Base-by-base conservation (phyloP, 129 eudicot species). In the Centaurea solstitialis region DNA sequence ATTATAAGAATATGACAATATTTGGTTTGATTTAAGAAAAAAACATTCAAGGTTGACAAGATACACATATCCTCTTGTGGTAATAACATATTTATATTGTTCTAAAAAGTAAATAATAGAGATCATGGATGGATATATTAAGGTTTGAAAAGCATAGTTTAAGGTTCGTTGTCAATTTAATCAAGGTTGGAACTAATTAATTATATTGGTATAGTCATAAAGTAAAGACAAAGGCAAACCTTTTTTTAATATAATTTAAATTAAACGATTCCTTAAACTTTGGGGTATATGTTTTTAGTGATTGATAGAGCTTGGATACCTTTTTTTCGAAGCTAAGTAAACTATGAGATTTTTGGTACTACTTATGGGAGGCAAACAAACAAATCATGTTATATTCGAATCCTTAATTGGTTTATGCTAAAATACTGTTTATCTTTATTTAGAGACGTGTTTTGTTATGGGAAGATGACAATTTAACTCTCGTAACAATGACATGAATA, bases 321-420 rank as follows among this genome's bases (percentile, higher is more conserved):
- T 87, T 85, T 68, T 72, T 61, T 87, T 87, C 79, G n/a, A 87
- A 85, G 91, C 40, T 78, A 87, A 87, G 91, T 41, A 43, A 87
- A 68, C 82, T 47, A 62, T 24, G 68, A 33, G 57, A 78, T 28
- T 13, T 76, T 70, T 53, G 35, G 35, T 30, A 40, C 68, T 47
- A 38, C 22, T 68, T 7, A 81, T 3, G 13, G 70, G 75, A 75
- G 61, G 57, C 72, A 35, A 81, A 45, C 10, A 13, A 39, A 57
- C 22, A 9, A 53, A n/a, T 57, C 65, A 17, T 57, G 65, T 5
- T 57, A 57, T 2, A 8, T 57, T 57, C 6, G 65, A 17, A 57
- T 3, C 18, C 0, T 57, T 33, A 33, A 3, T 33, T 57, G 23
- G 22, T 5, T 57, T n/a, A 57, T 57, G 65, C 9, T 8, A 57